A percentile compares a stretch with the other conserved stretches of the same genome.
Conservation (phyloP, 1,284 basidiomycete genomes). For the Trichosporon coremiiforme region DNA sequence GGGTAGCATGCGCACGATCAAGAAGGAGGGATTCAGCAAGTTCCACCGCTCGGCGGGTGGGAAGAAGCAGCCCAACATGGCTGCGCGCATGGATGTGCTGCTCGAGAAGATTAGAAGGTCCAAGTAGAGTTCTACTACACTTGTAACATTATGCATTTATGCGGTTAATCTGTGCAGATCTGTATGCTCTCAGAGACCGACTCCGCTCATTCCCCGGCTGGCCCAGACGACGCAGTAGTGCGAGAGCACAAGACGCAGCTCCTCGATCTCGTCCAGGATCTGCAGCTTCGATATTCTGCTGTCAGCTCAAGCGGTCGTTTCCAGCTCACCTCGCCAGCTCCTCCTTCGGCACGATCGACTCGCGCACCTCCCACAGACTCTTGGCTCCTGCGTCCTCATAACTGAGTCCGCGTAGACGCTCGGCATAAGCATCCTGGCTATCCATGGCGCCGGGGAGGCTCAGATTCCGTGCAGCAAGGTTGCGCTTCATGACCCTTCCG, state of each 20-base stretch:
- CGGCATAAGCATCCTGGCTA: not conserved
- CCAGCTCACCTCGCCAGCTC: slow-evolving; percentile 67
- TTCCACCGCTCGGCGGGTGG: slow-evolving; percentile 26
- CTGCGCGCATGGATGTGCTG: slow-evolving; percentile 55
- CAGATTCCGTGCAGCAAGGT: slow-evolving; percentile 76
- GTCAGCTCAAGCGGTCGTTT: not conserved
- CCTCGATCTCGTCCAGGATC: slow-evolving; percentile 87
- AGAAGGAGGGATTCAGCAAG: slow-evolving; percentile 51
- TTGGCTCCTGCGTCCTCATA: slow-evolving; percentile 60
- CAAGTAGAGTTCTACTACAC: slow-evolving; percentile 24
- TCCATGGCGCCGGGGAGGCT: slow-evolving; percentile 69
- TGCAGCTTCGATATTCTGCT: slow-evolving; percentile 73
- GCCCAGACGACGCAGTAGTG: slow-evolving; percentile 89
- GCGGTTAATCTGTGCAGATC: too few species aligned
- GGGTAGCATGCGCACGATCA: slow-evolving; percentile 35
- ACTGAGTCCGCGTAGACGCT: slow-evolving; percentile 22
- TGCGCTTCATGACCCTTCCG: slow-evolving; percentile 82
- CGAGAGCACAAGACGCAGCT: slow-evolving; percentile 78
- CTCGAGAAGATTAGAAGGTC: slow-evolving; percentile 56
- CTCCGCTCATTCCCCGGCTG: slow-evolving; percentile 38
- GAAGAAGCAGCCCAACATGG: slow-evolving; percentile 57
- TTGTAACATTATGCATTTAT: slow-evolving; percentile 26
- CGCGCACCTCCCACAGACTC: slow-evolving; percentile 70
- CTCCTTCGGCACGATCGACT: slow-evolving; percentile 60
- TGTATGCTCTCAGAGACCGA: slow-evolving; percentile 13